Conservation (phyloP, 352 stramenopile genomes). For the Phytophthora tubulina region DNA sequence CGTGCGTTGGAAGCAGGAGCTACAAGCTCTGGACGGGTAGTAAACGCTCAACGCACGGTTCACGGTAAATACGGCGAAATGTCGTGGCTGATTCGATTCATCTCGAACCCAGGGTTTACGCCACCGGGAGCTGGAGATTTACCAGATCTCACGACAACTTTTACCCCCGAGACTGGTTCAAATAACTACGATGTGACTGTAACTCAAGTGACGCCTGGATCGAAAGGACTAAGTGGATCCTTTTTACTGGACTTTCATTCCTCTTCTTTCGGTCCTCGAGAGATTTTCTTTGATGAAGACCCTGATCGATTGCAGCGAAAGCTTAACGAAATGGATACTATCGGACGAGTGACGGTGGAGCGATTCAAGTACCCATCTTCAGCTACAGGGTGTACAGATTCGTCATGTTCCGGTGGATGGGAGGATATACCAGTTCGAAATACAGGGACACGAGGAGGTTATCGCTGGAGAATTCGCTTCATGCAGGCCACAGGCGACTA, state of each 20-base stretch:
- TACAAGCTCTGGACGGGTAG: constrained; percentile 66
- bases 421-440: constrained; percentile 82
- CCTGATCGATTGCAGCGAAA: constrained; percentile 89
- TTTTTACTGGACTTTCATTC: constrained; percentile 93
- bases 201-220: constrained; percentile 90
- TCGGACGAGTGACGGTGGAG: constrained; percentile 92
- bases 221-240: constrained; percentile 85
- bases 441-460: constrained; percentile 83
- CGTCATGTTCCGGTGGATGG: constrained; percentile 91
- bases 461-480: constrained; percentile 81
- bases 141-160: constrained; percentile 60
- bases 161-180: constrained; percentile 31
- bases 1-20: constrained; percentile 66
- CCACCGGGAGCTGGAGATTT: constrained; percentile 94
- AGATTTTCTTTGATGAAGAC: constrained; percentile 91
- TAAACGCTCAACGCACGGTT: constrained; percentile 90
- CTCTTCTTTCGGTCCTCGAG: constrained; percentile 73
- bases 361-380: constrained; percentile 90
- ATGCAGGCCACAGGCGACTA: constrained; percentile 81
- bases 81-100: constrained; percentile 95
- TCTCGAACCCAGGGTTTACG: constrained; percentile 90
- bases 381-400: constrained; percentile 57
- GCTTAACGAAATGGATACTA: constrained; percentile 96
- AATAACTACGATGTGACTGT: constrained; percentile 66
- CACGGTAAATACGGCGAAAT: constrained; percentile 96